These are phyloP conservation scores for Nemania diffusa DNA, from an alignment of 2,329 filamentous ascomycete species.

Conservation along the genomic window DNA sequence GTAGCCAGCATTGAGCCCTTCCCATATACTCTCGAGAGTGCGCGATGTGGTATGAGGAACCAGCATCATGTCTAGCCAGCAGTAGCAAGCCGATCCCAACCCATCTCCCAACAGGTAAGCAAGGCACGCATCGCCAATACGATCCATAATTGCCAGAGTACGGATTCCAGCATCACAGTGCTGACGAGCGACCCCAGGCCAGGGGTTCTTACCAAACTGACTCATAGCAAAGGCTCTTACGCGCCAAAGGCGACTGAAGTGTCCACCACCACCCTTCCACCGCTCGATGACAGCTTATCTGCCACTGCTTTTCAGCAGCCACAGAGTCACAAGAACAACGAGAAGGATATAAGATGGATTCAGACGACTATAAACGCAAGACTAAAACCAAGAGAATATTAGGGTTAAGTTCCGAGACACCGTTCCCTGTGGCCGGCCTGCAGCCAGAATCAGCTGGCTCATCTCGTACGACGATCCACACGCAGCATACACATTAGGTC, in stretches of 20 bases:
- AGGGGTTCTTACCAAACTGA: slow-evolving; percentile 79
- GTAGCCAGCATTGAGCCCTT: slow-evolving; percentile 60
- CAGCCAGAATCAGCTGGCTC: slow-evolving; percentile 57
- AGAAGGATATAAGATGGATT: slow-evolving; percentile 72
- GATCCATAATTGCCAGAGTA: slow-evolving; percentile 60
- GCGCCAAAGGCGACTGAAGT: slow-evolving; percentile 68
- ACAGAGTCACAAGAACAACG: slow-evolving; percentile 47
- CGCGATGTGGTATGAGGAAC: slow-evolving; percentile 40
- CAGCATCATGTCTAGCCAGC: slow-evolving; percentile 39
- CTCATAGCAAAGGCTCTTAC: slow-evolving; percentile 77
- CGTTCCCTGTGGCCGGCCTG: slow-evolving; percentile 61
- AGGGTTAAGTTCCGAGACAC: slow-evolving; percentile 96
- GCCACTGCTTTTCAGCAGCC: slow-evolving; percentile 64
- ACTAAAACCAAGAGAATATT: slow-evolving; percentile 78
- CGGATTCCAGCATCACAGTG: slow-evolving; percentile 70
- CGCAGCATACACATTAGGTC: slow-evolving; percentile 62
- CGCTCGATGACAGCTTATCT: slow-evolving; percentile 51
- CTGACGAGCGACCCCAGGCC: slow-evolving; percentile 79
- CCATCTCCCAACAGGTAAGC: slow-evolving; percentile 46
- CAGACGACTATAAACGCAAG: slow-evolving; percentile 78
- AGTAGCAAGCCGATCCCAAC: slow-evolving; percentile 42
- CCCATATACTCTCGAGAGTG: slow-evolving; percentile 49
- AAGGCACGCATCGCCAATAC: slow-evolving; percentile 44
- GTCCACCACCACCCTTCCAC: slow-evolving; percentile 61
- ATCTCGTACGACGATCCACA: slow-evolving; percentile 55